Evolutionary conservation across 257 asterid genomes (phyloP).

Genomic region (Capsicum baccatum): DNA sequence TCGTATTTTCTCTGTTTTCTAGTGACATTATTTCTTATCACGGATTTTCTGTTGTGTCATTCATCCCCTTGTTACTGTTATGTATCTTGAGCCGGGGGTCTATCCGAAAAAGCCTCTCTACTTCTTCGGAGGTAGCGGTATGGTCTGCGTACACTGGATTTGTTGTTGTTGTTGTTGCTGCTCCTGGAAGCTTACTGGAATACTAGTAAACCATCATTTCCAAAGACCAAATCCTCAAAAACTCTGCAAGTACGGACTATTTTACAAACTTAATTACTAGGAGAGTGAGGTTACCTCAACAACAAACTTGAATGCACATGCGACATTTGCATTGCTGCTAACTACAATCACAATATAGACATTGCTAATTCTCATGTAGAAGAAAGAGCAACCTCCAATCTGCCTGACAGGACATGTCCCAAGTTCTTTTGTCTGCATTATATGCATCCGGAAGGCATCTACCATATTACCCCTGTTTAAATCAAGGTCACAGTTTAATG

Average conservation of each 20-base stretch:
- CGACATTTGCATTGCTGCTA: slow-evolving; percentile 98
- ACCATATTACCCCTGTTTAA: slow-evolving; percentile 94
- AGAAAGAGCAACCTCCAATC: slow-evolving; percentile 99
- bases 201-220: background rate
- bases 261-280: slow-evolving; percentile 26
- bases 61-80: no score
- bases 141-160: no score
- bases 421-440: slow-evolving; percentile 99
- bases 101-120: no score
- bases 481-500: slow-evolving; percentile 20
- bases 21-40: no score
- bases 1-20: no score
- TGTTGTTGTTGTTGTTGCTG: no score
- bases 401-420: slow-evolving; percentile 99
- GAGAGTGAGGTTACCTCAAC: slow-evolving; percentile 76
- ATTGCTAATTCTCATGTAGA: slow-evolving; percentile 97
- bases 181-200: background rate
- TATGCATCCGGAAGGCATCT: slow-evolving; percentile 96
- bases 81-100: no score
- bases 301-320: slow-evolving; percentile 97
- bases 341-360: slow-evolving; percentile 98
- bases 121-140: no score
- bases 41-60: no score
- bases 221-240: slow-evolving; percentile 16
- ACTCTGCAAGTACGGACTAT: background rate